A percentile compares a stretch with the other conserved stretches of the same genome.
Conservation (phyloP, 192 early-diverging fungal species). For the Coemansia sp. region DNA sequence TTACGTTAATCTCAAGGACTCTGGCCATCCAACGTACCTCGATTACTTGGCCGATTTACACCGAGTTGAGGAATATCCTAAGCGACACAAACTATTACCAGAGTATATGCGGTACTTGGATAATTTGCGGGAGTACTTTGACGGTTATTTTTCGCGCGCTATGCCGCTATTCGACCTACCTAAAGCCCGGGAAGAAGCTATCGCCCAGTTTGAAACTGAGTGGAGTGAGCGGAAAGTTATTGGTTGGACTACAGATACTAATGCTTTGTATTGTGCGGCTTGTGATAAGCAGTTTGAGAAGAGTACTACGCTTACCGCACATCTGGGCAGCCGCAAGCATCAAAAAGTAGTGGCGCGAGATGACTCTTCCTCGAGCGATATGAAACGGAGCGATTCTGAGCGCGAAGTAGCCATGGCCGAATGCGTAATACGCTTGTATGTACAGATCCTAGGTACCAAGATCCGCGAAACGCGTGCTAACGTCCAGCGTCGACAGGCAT, state of each 20-base stretch:
- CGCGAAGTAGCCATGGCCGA: conserved; percentile 69
- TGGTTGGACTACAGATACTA: conserved; percentile 61
- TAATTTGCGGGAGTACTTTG: conserved; percentile 68
- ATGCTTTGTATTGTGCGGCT: conserved; percentile 69
- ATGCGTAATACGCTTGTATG: conserved; percentile 62
- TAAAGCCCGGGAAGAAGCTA: conserved; percentile 55
- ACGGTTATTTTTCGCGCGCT: conserved; percentile 70
- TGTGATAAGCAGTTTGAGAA: conserved; percentile 86
- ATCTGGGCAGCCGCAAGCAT: conserved; percentile 91
- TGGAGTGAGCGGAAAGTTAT: conserved; percentile 59
- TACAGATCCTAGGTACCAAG: conserved; percentile 57
- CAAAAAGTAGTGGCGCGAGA: conserved; percentile 66
- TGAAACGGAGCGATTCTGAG: conserved; percentile 59
- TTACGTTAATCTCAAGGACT: conserved; percentile 79
- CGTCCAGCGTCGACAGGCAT: conserved; percentile 88
- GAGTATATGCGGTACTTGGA: conserved; percentile 48
- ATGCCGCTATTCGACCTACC: conserved; percentile 77
- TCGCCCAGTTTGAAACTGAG: conserved; percentile 61
- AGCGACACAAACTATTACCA: conserved; percentile 9
- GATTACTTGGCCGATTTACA: conserved; percentile 60
- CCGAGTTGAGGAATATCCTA: conserved; percentile 24
- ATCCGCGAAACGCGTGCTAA: conserved; percentile 83
- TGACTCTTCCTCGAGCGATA: conserved; percentile 24
- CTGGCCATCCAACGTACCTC: conserved; percentile 56
- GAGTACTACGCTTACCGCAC: conserved; percentile 79